Conservation (phyloP, 2,329 filamentous ascomycete genomes). For the Aspergillus terreus region DNA sequence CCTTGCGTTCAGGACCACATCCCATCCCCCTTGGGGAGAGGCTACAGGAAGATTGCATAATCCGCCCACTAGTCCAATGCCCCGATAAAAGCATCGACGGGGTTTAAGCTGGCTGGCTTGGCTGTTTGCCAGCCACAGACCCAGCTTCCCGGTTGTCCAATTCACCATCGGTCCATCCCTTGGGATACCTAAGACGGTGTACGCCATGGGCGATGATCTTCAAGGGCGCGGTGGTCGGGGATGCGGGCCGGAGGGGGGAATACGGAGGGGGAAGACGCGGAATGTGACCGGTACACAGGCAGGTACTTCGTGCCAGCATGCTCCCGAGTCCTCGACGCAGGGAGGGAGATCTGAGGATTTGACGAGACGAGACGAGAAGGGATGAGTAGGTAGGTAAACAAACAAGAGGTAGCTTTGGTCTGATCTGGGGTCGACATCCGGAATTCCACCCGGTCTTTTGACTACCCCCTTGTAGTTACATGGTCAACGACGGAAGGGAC, state of each 20-base stretch:
- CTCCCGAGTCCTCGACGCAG: background rate
- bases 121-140: too few species aligned
- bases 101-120: slow-evolving; percentile 1
- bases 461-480: background rate
- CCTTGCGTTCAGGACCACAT: slow-evolving; percentile 13
- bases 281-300: slow-evolving; percentile 16
- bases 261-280: slow-evolving; percentile 9
- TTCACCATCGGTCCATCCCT: slow-evolving; percentile 13
- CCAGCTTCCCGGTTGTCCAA: background rate
- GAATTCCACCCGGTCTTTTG: too few species aligned
- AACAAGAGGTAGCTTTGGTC: too few species aligned
- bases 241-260: slow-evolving; percentile 9
- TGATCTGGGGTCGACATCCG: too few species aligned
- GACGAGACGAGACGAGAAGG: background rate
- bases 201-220: slow-evolving; percentile 3
- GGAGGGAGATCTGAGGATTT: background rate
- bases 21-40: slow-evolving; percentile 3
- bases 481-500: background rate
- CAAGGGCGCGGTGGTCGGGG: slow-evolving; percentile 10
- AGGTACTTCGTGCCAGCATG: background rate
- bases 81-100: slow-evolving; percentile 8
- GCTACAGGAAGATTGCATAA: slow-evolving; percentile 8
- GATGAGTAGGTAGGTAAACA: background rate
- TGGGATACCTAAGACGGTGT: background rate
- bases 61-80: slow-evolving; percentile 9